Percentiles rank a stretch among this genome's conserved stretches.
Conservation (phyloP, 176 grass and related monocot species). For the Eleusine indica region DNA sequence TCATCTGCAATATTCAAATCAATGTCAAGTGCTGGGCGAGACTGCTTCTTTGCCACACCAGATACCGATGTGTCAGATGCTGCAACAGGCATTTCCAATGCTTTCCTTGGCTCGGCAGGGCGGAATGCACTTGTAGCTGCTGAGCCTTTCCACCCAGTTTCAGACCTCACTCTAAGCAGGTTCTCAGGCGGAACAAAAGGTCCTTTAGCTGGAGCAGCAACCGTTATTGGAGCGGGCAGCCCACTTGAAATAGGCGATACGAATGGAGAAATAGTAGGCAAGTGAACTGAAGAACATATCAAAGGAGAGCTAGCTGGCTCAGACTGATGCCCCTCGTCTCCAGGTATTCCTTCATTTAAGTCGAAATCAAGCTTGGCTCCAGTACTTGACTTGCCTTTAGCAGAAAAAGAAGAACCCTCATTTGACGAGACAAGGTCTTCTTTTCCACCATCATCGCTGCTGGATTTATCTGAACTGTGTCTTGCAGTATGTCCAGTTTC, state of each 20-base stretch:
- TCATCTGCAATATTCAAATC: conserved; percentile 86
- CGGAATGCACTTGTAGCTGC: conserved; percentile 92
- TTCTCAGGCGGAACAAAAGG: conserved; percentile 82
- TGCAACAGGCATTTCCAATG: conserved; percentile 44
- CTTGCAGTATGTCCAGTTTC: conserved; percentile 37
- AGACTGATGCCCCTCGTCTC: conserved; percentile 53
- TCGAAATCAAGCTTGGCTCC: conserved; percentile 67
- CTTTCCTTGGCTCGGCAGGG: conserved; percentile 77
- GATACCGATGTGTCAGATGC: conserved; percentile 30
- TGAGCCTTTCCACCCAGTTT: conserved; percentile 84
- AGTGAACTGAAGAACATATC: conserved; percentile 40
- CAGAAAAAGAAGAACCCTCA: conserved; percentile 48
- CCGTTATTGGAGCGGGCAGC: conserved; percentile 56
- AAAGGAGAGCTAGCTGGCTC: conserved; percentile 51
- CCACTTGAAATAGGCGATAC: conserved; percentile 43
- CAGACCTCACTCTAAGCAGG: conserved; percentile 62
- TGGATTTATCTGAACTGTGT: conserved; percentile 47
- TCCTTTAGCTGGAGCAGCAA: conserved; percentile 76
- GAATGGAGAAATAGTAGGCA: conserved; percentile 44
- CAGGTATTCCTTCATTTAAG: conserved; percentile 66
- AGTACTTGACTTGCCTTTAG: conserved; percentile 35
- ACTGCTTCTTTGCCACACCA: conserved; percentile 50
- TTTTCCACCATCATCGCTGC: conserved; percentile 25
- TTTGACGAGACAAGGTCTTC: conserved; percentile 45
- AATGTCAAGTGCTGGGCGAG: conserved; percentile 61